Evolutionary conservation across 305 asterid genomes (phyloP), one percentile per base, ranked within the genome.

Genomic region (Coffea humblotiana): DNA sequence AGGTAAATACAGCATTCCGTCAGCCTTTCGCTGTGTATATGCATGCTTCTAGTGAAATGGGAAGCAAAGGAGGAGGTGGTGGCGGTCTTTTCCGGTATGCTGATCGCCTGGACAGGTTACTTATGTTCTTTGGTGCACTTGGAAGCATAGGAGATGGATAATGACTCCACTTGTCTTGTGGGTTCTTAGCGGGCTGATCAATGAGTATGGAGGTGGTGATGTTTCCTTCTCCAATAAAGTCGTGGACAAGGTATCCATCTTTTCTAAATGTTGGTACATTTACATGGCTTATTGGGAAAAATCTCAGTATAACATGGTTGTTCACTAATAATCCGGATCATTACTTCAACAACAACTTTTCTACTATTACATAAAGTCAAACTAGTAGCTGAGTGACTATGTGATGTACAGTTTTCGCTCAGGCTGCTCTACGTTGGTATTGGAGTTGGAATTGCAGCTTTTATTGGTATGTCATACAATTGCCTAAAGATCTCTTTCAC

Each of bases 91-190:
- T 92, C 82, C 68, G 87, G 75, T 88, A 85, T 32, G 92, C 96
- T 2, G 96, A 92, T 82, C 81, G 85, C 47, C 19, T 60, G 48
- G 96, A 92, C 76, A 92, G 85, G 81, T 71, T 87, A 69, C 83
- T 92, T 23, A 90, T 91, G 93, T 6, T 90, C 67, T 49, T 91
- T 25, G 96, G 97, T 4, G 78, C 82, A 35, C 56, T 90, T 51
- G 93, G 96, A 10, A 83, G 93, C 86, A 78, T 92, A 32, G 97
- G 96, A 75, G 96, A 92, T 77, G 94, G 18, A 74, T 90, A 25
- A 85, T 88, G 89, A 84, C 93, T 45, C 96, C 96, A 8, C 87
- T 92, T 73, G 89, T 86, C 78, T 84, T 92, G 94, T 69, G 83
- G 47, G 77, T 89, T 76, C 86, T 92, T 13, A 87, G 92, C 47